phyloP scores from a whole-genome alignment of 129 eudicot species.

The Chrysanthemum lavandulifolium region DNA sequence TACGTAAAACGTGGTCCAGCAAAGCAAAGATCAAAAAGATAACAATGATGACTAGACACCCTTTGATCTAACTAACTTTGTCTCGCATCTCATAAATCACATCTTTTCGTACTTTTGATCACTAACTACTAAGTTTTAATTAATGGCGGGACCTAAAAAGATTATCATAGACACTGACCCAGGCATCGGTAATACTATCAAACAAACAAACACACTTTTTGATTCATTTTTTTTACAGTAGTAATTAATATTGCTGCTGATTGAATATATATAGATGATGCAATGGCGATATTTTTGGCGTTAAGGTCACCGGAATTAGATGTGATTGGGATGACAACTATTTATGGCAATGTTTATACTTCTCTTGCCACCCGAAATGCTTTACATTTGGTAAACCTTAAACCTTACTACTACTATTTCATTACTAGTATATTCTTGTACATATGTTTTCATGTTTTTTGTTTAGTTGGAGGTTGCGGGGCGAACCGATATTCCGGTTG shows the following conservation, averaged over 20 bases:
- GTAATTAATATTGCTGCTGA: no score
- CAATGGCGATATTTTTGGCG: conserved; percentile 98
- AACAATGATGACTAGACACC: no score
- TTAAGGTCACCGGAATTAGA: conserved; percentile 81
- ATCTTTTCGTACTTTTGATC: neutral
- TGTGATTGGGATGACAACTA: conserved; percentile 92
- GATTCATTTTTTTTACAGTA: no score
- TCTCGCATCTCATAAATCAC: neutral
- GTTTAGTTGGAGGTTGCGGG: conserved; percentile 89
- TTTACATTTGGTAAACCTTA: conserved; percentile 70
- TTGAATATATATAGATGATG: conserved; percentile 59
- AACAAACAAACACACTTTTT: no score
- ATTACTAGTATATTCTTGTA: neutral
- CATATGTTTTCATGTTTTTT: neutral
- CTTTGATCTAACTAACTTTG: no score
- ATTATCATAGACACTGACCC: conserved; percentile 95
- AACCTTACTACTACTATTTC: neutral
- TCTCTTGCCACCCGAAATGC: conserved; percentile 94
- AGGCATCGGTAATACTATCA: conserved; percentile 61
- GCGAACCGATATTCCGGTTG: conserved; percentile 93
- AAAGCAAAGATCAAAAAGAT: no score
- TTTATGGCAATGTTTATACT: conserved; percentile 95
- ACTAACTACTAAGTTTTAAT: neutral
- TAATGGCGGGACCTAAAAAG: conserved; percentile 70
- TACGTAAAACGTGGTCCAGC: no score